These are phyloP conservation scores for Chaetomidium leptoderma DNA, from an alignment of 495 filamentous ascomycete genomes.

Conservation along the genomic window DNA sequence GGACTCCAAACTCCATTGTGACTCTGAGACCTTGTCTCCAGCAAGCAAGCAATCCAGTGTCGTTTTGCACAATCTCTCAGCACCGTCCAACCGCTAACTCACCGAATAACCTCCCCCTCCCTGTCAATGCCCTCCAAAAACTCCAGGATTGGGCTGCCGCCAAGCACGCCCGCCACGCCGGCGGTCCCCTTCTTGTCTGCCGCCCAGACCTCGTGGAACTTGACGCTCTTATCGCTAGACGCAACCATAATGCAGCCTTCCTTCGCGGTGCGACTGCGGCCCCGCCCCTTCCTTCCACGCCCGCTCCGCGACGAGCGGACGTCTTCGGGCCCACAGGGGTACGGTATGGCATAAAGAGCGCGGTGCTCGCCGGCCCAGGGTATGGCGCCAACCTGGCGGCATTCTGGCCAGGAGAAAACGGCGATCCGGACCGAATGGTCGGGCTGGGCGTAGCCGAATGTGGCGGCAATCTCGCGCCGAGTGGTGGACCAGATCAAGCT, in stretches of 20 bases:
- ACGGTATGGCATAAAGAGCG: constrained; percentile 70
- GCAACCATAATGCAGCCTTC: constrained; percentile 95
- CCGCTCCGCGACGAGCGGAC: constrained; percentile 6
- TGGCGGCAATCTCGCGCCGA: constrained; percentile 82
- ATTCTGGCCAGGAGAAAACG: constrained; percentile 93
- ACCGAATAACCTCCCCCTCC: constrained; percentile 59
- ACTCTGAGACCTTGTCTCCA: not conserved
- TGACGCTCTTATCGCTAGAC: constrained; percentile 87
- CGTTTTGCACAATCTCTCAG: not conserved
- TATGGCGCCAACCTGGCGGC: constrained; percentile 79
- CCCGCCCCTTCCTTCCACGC: constrained; percentile 1
- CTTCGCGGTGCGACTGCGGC: constrained; percentile 54
- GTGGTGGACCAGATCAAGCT: constrained; percentile 86
- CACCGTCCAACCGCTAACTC: constrained; percentile 6
- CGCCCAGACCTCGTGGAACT: constrained; percentile 94
- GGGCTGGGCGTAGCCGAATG: constrained; percentile 92
- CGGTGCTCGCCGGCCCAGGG: constrained; percentile 82
- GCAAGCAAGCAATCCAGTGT: not conserved
- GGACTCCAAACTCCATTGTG: not conserved
- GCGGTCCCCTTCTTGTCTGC: constrained; percentile 55
- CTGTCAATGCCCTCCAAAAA: constrained; percentile 78
- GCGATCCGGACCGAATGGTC: constrained; percentile 89
- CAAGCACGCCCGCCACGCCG: constrained; percentile 62
- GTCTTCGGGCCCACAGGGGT: constrained; percentile 54
- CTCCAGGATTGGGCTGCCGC: constrained; percentile 86